Evolutionary conservation across 495 filamentous ascomycete species (phyloP), one percentile per base, ranked within the genome.

Genomic region (Aspergillus wentii): DNA sequence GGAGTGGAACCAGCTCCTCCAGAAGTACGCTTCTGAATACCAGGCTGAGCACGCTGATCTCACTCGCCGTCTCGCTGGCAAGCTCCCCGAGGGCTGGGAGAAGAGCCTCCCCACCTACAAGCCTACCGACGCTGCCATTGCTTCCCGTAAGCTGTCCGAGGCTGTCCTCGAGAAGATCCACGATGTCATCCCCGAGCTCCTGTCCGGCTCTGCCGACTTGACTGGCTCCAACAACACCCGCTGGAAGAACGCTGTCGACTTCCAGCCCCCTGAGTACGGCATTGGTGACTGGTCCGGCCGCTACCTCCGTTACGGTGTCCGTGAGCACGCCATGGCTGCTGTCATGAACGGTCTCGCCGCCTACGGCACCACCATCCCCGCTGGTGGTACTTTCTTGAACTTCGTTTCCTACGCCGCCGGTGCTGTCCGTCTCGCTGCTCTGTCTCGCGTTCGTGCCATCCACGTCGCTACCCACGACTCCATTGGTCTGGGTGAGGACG

Each of bases 391-490:
- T 54, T 99, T 99, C 83, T 74, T 99, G 44, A 99, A 99, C 85
- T 99, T 99, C 72, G 90, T 99, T 45, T 99, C 92, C 16, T 99
- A 99, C 62, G 91, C 88, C 46, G 87, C 92, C 47, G 92, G 92
- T 64, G 82, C 94, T 58, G 84, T 97, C 54, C 90, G 92, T 65
- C 80, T 99, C 17, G 94, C 89, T 31, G 79, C 94, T 21, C 76
- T 99, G 41, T 94, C 89, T 21, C 91, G 88, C 64, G 79, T 88
- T 59, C 90, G 91, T 49, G 78, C 79, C 60, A 91, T 99, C 74
- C 94, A 92, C 78, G 76, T 99, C 59, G 92, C 94, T 43, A 99
- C 92, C 51, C 92, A 99, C 79, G 92, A 99, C 77, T 95, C 90
- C 44, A 97, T 99, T 57, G 92, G 92, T 75, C 86, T 99, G 45